Conservation (phyloP, 495 filamentous ascomycete genomes). For the Penicillium desertorum region DNA sequence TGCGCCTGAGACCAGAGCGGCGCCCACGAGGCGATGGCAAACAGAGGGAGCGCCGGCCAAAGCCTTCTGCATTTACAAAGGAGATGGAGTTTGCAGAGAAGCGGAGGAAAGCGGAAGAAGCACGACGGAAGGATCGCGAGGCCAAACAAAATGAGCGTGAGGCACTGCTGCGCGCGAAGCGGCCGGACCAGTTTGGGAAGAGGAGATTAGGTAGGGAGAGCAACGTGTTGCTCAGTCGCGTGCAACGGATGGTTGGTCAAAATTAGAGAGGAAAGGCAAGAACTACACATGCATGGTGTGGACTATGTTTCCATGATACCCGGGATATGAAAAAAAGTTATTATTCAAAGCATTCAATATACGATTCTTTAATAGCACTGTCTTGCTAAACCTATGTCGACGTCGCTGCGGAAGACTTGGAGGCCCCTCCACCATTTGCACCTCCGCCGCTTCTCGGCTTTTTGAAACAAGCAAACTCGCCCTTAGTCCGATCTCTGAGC, state of each 20-base stretch:
- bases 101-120: slow-evolving; percentile 63
- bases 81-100: slow-evolving; percentile 69
- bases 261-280: slow-evolving; percentile 3
- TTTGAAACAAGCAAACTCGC: slow-evolving; percentile 81
- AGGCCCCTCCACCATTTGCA: slow-evolving; percentile 18
- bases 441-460: slow-evolving; percentile 38
- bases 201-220: slow-evolving; percentile 84
- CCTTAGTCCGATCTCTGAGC: slow-evolving; percentile 76
- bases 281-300: slow-evolving; percentile 6
- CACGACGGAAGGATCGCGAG: slow-evolving; percentile 55
- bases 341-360: slow-evolving; percentile 12
- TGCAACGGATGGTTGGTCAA: slow-evolving; percentile 66
- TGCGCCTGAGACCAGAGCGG: slow-evolving; percentile 26
- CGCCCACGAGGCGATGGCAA: slow-evolving; percentile 18
- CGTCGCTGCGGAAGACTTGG: slow-evolving; percentile 21
- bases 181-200: slow-evolving; percentile 74
- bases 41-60: slow-evolving; percentile 46
- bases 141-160: slow-evolving; percentile 61
- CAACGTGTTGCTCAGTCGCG: slow-evolving; percentile 74
- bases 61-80: slow-evolving; percentile 71
- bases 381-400: slow-evolving; percentile 7
- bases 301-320: slow-evolving; percentile 27
- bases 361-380: neutral
- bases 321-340: slow-evolving; percentile 17
- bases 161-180: slow-evolving; percentile 73